phyloP scores from a whole-genome alignment of 1,139 yeast genomes.

The Taphrina wiesneri region DNA sequence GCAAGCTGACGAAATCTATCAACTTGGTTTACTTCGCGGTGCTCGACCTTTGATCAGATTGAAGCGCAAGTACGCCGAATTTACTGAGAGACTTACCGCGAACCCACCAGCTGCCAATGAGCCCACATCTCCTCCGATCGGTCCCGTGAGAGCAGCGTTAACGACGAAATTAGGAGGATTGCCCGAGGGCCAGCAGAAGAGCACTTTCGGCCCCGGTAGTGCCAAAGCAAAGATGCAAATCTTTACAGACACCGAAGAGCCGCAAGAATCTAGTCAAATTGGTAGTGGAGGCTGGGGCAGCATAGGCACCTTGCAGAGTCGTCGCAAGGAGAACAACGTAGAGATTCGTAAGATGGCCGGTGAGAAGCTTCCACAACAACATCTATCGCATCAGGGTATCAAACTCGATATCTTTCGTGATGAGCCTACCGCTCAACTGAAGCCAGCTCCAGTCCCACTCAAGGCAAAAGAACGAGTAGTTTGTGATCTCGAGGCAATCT shows the following conservation, averaged over 20 bases:
- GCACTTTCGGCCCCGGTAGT: slow-evolving; percentile 28
- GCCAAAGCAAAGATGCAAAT: slow-evolving; percentile 41
- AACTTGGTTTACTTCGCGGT: slow-evolving; percentile 58
- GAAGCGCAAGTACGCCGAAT: slow-evolving; percentile 53
- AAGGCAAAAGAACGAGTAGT: slow-evolving; percentile 66
- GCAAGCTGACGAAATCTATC: slow-evolving; percentile 67
- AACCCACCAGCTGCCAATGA: slow-evolving; percentile 36
- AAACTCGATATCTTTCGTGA: slow-evolving; percentile 22
- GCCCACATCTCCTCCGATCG: slow-evolving; percentile 25
- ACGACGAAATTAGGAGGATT: slow-evolving; percentile 37
- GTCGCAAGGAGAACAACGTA: slow-evolving; percentile 66
- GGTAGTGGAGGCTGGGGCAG: slow-evolving; percentile 52
- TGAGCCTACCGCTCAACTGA: slow-evolving; percentile 3
- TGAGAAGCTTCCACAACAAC: slow-evolving; percentile 47
- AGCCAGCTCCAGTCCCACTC: neutral
- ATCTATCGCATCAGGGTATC: neutral
- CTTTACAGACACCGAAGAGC: slow-evolving; percentile 44
- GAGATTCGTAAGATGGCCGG: slow-evolving; percentile 52
- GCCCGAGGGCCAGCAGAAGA: slow-evolving; percentile 24
- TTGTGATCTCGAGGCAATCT: slow-evolving; percentile 52
- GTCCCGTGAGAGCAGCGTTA: slow-evolving; percentile 39
- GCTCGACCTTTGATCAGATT: slow-evolving; percentile 70
- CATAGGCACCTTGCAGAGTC: slow-evolving; percentile 54
- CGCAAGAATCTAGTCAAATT: slow-evolving; percentile 38
- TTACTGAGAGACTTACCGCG: slow-evolving; percentile 49